These are phyloP conservation scores for Xylaria nigripes DNA, from an alignment of 495 filamentous ascomycete species.

Conservation along the genomic window DNA sequence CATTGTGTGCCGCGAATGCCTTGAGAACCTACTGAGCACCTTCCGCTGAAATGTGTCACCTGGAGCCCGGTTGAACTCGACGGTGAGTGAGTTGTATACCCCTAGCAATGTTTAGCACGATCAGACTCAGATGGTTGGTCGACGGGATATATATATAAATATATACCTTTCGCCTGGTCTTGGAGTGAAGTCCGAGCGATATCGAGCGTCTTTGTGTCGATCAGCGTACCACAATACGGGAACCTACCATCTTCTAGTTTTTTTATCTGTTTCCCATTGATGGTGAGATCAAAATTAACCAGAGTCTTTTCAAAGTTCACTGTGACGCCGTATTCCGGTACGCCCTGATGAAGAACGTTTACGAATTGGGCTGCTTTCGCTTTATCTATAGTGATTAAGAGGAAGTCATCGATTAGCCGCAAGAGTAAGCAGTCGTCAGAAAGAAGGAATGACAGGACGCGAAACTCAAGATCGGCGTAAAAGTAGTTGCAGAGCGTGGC, in stretches of 20 bases:
- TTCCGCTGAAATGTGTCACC: slow-evolving; percentile 73
- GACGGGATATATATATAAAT: neutral
- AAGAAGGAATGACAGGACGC: slow-evolving; percentile 58
- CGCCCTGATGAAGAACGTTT: slow-evolving; percentile 66
- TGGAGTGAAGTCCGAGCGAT: slow-evolving; percentile 37
- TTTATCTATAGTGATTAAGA: slow-evolving; percentile 68
- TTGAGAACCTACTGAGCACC: slow-evolving; percentile 52
- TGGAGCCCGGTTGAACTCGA: slow-evolving; percentile 60
- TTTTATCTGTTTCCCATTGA: slow-evolving; percentile 49
- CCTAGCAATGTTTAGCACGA: slow-evolving; percentile 18
- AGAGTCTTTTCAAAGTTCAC: slow-evolving; percentile 74
- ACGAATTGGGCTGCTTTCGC: slow-evolving; percentile 62
- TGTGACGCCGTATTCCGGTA: slow-evolving; percentile 68
- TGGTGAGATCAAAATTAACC: slow-evolving; percentile 68
- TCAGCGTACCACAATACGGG: slow-evolving; percentile 78
- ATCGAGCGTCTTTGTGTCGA: slow-evolving; percentile 70
- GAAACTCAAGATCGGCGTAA: slow-evolving; percentile 74
- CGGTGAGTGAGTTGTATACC: slow-evolving; percentile 61
- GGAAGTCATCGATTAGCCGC: slow-evolving; percentile 83
- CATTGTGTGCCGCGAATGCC: slow-evolving; percentile 32
- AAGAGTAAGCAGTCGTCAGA: slow-evolving; percentile 57
- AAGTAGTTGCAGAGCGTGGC: slow-evolving; percentile 87
- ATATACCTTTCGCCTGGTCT: slow-evolving; percentile 20
- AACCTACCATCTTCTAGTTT: slow-evolving; percentile 49
- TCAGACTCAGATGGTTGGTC: neutral